Evolutionary conservation across 495 filamentous ascomycete genomes (phyloP), one percentile per base, ranked within the genome.

Genomic region (Bryoglossum gracile): DNA sequence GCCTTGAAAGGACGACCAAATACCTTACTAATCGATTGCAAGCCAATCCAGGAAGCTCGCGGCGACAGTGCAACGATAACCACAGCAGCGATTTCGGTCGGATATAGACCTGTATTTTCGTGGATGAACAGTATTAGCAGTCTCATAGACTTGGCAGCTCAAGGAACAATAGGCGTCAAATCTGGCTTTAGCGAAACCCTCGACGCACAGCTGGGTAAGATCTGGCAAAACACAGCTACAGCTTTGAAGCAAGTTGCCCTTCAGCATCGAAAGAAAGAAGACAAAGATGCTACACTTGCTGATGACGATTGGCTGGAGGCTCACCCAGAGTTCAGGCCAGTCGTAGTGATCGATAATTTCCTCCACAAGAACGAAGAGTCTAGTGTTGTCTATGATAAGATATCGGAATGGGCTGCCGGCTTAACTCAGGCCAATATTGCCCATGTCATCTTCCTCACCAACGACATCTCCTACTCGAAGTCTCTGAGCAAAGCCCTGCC

Each of bases 101-200:
- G 92, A 32, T 98, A 97, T 57, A 73, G 88, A 1, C 92, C 92
- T 0, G 77, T 98, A 5, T 98, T 98, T 64, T 91, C 86, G 0
- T 98, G 89, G 86, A 82, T 92, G 70, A 98, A 98, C 63, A 95
- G 81, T 53, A 76, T 96, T 48, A 94, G 85, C 63, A 94, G 87
- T 62, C 74, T 95, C 53, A 73, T 95, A 51, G 92, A 98, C 55
- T 77, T 98, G 34, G 92, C 89, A 14, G 84, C 90, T 13, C 90
- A 96, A 57, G 86, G 92, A 50, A 89, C 91, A 28, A 94, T 94
- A 30, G 92, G 92, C 10, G 84, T 89, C 37, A 95, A 95, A 58
- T 83, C 94, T 11, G 92, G 92, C 1, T 95, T 98, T 63, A 92
- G 86, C 0, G 92, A 98, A 62, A 97, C 90, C 0, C 65, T 97